Conservation (phyloP, 176 grass and related monocot genomes). For the Lolium rigidum region DNA sequence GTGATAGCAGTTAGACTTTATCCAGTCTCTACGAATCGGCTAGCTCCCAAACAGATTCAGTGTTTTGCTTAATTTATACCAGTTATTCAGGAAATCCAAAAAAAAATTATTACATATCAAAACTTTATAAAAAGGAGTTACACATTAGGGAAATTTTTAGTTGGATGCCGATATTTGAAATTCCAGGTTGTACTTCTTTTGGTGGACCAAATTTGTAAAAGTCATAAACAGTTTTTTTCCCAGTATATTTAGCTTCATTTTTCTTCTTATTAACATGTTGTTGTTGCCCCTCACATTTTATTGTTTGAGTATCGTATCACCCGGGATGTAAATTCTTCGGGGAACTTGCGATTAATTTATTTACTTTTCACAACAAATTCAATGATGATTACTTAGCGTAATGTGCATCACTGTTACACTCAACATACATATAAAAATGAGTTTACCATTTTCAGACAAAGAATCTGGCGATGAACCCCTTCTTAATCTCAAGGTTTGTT, state of each 20-base stretch:
- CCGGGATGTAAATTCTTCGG: not conserved
- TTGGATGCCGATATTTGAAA: not conserved
- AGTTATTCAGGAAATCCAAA: not conserved
- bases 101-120: not conserved
- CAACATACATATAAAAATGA: not conserved
- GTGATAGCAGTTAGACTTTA: too few relatives aligned
- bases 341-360: not conserved
- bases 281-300: not conserved
- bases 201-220: not conserved
- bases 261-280: not conserved
- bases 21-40: too few relatives aligned
- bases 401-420: not conserved
- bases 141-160: too few relatives aligned
- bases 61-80: not conserved
- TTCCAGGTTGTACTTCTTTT: not conserved
- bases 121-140: not conserved
- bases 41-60: too few relatives aligned
- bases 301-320: not conserved
- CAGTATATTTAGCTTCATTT: not conserved
- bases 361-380: not conserved
- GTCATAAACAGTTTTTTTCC: not conserved
- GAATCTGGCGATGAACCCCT: constrained; percentile 19
- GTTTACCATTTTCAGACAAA: constrained; percentile 34
- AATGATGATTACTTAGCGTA: not conserved
- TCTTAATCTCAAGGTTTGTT: constrained; percentile 56